Evolutionary conservation across 2,329 filamentous ascomycete genomes (phyloP).

Genomic region (Alternaria sp.): DNA sequence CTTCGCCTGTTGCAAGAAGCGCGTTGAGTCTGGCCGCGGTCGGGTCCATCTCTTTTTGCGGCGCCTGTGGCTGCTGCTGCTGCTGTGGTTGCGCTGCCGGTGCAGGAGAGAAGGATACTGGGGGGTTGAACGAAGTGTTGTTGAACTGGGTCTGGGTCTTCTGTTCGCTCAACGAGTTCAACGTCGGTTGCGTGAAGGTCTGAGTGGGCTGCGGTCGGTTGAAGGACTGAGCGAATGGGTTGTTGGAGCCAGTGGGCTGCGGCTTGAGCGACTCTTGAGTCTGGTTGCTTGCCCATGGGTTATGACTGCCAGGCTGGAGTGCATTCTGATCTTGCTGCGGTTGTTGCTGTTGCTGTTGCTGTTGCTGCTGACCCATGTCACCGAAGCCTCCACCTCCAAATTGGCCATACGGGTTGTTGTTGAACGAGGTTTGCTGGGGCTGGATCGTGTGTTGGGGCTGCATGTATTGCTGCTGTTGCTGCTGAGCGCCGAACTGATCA

Average conservation of each 20-base stretch:
- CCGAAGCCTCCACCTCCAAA: slow-evolving; percentile 43
- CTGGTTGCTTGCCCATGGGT: slow-evolving; percentile 78
- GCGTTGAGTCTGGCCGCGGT: slow-evolving; percentile 80
- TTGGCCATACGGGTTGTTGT: slow-evolving; percentile 51
- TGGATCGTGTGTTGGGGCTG: slow-evolving; percentile 55
- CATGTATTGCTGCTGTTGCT: slow-evolving; percentile 27
- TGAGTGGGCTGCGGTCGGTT: slow-evolving; percentile 64
- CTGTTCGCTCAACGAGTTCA: slow-evolving; percentile 82
- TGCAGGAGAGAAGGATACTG: slow-evolving; percentile 53
- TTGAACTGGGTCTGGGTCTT: slow-evolving; percentile 72
- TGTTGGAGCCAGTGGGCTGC: slow-evolving; percentile 93
- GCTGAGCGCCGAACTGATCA: slow-evolving; percentile 60
- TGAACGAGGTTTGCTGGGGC: slow-evolving; percentile 66
- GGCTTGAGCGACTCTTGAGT: slow-evolving; percentile 74
- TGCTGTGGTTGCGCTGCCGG: slow-evolving; percentile 51
- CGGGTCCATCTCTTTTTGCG: slow-evolving; percentile 57
- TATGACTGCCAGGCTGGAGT: slow-evolving; percentile 83
- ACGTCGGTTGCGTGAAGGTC: slow-evolving; percentile 67
- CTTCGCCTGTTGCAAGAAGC: slow-evolving; percentile 84
- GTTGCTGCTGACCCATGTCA: slow-evolving; percentile 37
- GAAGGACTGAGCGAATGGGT: slow-evolving; percentile 86
- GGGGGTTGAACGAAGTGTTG: slow-evolving; percentile 58
- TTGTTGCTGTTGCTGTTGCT: slow-evolving; percentile 51
- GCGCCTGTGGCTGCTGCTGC: slow-evolving; percentile 47
- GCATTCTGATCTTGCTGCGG: slow-evolving; percentile 65